Evolutionary conservation across 495 filamentous ascomycete genomes (phyloP).

Genomic region (Aspergillus indologenus): DNA sequence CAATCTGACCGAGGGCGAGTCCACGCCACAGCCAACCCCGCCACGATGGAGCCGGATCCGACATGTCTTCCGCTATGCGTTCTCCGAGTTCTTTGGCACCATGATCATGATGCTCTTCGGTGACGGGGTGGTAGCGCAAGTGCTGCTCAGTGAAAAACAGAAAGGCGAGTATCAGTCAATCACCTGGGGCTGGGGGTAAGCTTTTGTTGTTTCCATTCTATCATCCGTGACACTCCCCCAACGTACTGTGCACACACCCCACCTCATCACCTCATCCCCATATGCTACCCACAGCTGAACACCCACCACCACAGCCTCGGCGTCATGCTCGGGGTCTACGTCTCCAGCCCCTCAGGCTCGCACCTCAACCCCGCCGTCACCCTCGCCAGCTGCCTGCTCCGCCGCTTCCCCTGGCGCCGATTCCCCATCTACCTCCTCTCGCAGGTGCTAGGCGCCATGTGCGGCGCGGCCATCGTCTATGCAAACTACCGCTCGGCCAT

Average conservation of each 20-base stretch:
- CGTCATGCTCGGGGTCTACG: slow-evolving; percentile 67
- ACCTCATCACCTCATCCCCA: background rate
- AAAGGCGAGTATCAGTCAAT: slow-evolving; percentile 60
- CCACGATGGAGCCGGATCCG: slow-evolving; percentile 49
- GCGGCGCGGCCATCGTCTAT: slow-evolving; percentile 53
- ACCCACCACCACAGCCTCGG: slow-evolving; percentile 35
- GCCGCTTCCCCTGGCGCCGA: slow-evolving; percentile 59
- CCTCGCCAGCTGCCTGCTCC: slow-evolving; percentile 59
- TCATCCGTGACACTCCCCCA: background rate
- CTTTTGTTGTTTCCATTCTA: background rate
- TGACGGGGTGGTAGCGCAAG: slow-evolving; percentile 59
- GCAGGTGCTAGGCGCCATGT: slow-evolving; percentile 55
- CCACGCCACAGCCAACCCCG: slow-evolving; percentile 4
- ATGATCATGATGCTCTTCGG: slow-evolving; percentile 64
- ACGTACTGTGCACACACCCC: no score
- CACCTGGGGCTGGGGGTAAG: slow-evolving; percentile 61
- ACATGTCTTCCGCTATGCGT: slow-evolving; percentile 47
- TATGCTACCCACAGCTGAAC: slow-evolving; percentile 8
- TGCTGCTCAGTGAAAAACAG: slow-evolving; percentile 47
- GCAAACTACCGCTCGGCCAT: slow-evolving; percentile 56
- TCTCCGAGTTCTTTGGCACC: slow-evolving; percentile 63
- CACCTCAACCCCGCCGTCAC: slow-evolving; percentile 67
- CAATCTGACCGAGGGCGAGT: background rate
- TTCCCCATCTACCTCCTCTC: slow-evolving; percentile 52
- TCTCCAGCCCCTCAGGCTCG: slow-evolving; percentile 54